Evolutionary conservation across 2,329 filamentous ascomycete genomes (phyloP), one percentile per base, ranked within the genome.

Genomic region (Aspergillus amoenus): DNA sequence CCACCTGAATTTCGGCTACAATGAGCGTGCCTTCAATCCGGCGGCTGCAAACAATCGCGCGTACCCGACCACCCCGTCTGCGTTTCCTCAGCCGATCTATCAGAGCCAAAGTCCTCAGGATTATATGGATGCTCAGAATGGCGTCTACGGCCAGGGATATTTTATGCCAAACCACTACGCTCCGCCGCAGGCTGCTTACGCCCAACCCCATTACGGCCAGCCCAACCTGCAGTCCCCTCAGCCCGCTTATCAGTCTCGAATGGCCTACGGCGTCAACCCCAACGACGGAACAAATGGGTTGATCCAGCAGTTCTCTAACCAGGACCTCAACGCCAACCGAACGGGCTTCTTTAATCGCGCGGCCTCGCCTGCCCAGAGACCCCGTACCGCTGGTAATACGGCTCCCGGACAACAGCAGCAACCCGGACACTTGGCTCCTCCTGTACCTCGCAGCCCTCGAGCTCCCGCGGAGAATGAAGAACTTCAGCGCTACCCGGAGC

Each of bases 291-390:
- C 93, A 67, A 94, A 91, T 68, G 93, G 92, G 30, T 84, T 97
- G 45, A 92, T 93, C 59, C 91, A 97, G 73, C 94, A 99, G 74
- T 96, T 97, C 76, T 95, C 93, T 57, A 92, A 97, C 76, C 93
- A 97, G 80, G 96, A 97, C 74, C 83, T 97, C 41, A 88, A 90
- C 44, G 86, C 85, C 43, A 86, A 87, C 59, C 84, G 91, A 64
- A 82, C 83, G 30, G 86, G 85, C 59, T 85, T 87, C 48, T 93
- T 92, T 70, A 85, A 81, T 63, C 82, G 84, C 58, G 84, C 91
- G 37, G 82, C 84, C 32, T 88, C 90, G 32, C 86, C 91, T 21
- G 83, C 81, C 52, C 88, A 89, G 72, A 87, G 94, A 59, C 93
- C 93, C 49, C 85, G 93, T 59, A 97, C 93, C 17, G 90, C 91